These are phyloP conservation scores for Rhexocercosporidium sp. DNA, from an alignment of 2,329 filamentous ascomycete species.

Conservation along the genomic window DNA sequence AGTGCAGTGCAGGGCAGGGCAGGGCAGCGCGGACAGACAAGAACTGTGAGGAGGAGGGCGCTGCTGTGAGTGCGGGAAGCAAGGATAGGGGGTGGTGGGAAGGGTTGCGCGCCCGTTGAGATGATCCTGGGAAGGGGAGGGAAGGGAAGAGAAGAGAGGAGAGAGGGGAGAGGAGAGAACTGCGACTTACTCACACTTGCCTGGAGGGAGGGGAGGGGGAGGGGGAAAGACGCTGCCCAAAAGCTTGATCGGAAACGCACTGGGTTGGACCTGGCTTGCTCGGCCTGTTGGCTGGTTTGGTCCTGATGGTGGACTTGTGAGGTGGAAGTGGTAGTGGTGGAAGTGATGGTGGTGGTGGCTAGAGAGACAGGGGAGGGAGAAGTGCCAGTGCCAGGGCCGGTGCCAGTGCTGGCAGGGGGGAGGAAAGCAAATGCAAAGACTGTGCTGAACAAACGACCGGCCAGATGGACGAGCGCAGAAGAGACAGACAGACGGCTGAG, in stretches of 20 bases:
- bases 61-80: slow-evolving; percentile 30
- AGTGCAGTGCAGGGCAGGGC: slow-evolving; percentile 3
- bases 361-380: not conserved
- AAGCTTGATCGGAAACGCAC: slow-evolving; percentile 13
- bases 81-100: slow-evolving; percentile 32
- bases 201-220: too few relatives aligned
- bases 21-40: not conserved
- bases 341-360: not conserved
- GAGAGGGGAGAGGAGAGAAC: slow-evolving; percentile 1
- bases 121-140: slow-evolving; percentile 29
- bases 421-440: not conserved
- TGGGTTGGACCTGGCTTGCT: slow-evolving; percentile 11
- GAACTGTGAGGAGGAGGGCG: not conserved
- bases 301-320: not conserved
- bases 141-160: slow-evolving; percentile 9
- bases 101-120: slow-evolving; percentile 5
- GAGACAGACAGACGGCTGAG: too few relatives aligned
- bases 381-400: too few relatives aligned
- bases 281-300: too few relatives aligned
- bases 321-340: not conserved
- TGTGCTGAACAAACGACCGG: not conserved
- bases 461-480: too few relatives aligned
- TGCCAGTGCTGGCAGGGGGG: too few relatives aligned
- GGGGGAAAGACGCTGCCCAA: not conserved
- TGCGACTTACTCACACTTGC: too few relatives aligned